A percentile compares a stretch with the other conserved stretches of the same genome.
phyloP scores from a whole-genome alignment of 108 stramenopile species.

The Skeletonema tropicum region DNA sequence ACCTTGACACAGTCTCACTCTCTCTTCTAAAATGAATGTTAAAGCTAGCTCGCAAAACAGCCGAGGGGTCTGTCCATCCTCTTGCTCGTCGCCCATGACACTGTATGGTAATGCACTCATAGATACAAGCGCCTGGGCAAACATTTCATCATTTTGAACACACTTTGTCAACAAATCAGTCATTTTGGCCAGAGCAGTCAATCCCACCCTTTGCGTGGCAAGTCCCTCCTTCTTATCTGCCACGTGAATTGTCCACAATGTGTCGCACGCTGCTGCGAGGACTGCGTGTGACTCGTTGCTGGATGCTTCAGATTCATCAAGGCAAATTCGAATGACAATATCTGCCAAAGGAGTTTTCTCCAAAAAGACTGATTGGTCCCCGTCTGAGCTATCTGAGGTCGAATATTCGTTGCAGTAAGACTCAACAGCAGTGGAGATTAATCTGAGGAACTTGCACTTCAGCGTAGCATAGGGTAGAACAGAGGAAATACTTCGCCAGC shows the following conservation, averaged over 20 bases:
- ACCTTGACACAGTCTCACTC: slow-evolving; percentile 2
- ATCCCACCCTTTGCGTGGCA: not conserved
- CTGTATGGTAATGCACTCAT: slow-evolving; percentile 31
- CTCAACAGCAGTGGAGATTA: slow-evolving; percentile 38
- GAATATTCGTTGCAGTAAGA: slow-evolving; percentile 1
- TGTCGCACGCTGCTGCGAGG: slow-evolving; percentile 33
- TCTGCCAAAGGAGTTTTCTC: slow-evolving; percentile 42
- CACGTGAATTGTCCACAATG: slow-evolving; percentile 45
- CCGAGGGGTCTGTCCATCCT: slow-evolving; percentile 15
- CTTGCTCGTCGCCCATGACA: not conserved
- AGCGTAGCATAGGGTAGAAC: slow-evolving; percentile 33
- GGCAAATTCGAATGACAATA: slow-evolving; percentile 37
- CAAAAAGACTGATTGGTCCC: slow-evolving; percentile 10
- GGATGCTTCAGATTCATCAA: slow-evolving; percentile 12
- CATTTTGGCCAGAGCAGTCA: slow-evolving; percentile 25
- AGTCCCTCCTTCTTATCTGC: slow-evolving; percentile 11
- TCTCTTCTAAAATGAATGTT: slow-evolving; percentile 22
- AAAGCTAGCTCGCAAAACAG: slow-evolving; percentile 38
- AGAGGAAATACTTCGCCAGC: slow-evolving; percentile 37
- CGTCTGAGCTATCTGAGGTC: not conserved
- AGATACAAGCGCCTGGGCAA: slow-evolving; percentile 33
- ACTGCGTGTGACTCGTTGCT: slow-evolving; percentile 8
- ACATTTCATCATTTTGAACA: slow-evolving; percentile 22
- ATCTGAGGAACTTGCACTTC: slow-evolving; percentile 36
- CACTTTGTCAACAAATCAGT: slow-evolving; percentile 25